Conservation (phyloP, 176 grass and related monocot species). For the Oryza coarctata region DNA sequence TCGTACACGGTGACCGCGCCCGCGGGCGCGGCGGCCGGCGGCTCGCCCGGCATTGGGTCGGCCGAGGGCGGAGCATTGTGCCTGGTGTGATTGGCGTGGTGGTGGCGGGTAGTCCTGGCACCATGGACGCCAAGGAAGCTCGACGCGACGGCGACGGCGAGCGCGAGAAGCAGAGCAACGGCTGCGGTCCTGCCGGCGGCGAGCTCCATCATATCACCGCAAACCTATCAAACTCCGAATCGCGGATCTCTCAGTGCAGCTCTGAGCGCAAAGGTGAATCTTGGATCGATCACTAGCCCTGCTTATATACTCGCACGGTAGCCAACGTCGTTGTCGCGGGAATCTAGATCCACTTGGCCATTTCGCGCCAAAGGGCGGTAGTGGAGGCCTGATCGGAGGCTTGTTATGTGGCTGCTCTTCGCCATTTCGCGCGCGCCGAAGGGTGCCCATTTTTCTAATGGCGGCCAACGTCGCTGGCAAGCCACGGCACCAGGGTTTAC, state of each 20-base stretch:
- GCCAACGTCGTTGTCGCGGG: slow-evolving; percentile 32
- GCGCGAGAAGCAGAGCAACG: slow-evolving; percentile 40
- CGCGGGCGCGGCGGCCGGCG: neutral
- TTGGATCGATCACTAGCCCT: neutral
- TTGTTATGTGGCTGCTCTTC: slow-evolving; percentile 54
- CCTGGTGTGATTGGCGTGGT: slow-evolving; percentile 38
- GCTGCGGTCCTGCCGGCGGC: slow-evolving; percentile 28
- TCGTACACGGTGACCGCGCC: slow-evolving; percentile 40
- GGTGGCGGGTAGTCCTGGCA: slow-evolving; percentile 3
- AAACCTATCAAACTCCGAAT: neutral
- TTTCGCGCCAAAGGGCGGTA: slow-evolving; percentile 24
- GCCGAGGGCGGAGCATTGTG: slow-evolving; percentile 17
- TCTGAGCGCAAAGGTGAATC: slow-evolving; percentile 6
- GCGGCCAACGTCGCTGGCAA: slow-evolving; percentile 39
- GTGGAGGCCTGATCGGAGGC: slow-evolving; percentile 56
- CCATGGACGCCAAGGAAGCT: slow-evolving; percentile 32
- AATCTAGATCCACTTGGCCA: no score
- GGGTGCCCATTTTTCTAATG: slow-evolving; percentile 35
- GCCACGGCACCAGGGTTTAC: neutral
- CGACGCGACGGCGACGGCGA: slow-evolving; percentile 24
- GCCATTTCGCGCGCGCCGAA: slow-evolving; percentile 33
- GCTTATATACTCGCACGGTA: slow-evolving; percentile 13
- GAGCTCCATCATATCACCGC: slow-evolving; percentile 48
- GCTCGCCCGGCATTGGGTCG: slow-evolving; percentile 26
- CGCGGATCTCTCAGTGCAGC: neutral